Percentiles rank a stretch among this genome's conserved stretches.
phyloP scores from a whole-genome alignment of 148 eudicot genomes.

The Talinum fruticosum region DNA sequence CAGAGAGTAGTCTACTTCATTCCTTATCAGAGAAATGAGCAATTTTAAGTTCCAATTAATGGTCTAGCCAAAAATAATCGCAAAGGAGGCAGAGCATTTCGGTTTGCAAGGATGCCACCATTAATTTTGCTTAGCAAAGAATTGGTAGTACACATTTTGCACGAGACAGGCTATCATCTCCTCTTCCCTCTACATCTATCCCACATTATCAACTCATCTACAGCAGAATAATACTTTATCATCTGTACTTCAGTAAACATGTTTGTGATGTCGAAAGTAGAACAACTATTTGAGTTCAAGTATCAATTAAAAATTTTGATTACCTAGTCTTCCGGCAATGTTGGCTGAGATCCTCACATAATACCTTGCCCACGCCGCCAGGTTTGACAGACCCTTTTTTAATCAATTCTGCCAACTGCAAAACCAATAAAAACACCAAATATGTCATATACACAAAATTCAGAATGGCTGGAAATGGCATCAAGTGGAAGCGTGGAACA shows the following conservation, averaged over 20 bases:
- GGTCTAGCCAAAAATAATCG: background rate
- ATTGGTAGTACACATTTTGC: no score
- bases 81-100: background rate
- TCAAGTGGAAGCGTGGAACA: constrained; percentile 4
- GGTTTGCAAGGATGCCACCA: background rate
- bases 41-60: background rate
- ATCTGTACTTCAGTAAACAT: background rate
- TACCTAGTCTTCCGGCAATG: constrained; percentile 74
- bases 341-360: constrained; percentile 74
- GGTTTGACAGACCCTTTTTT: constrained; percentile 70
- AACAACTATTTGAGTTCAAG: background rate
- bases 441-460: background rate
- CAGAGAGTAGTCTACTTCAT: background rate
- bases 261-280: background rate
- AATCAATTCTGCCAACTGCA: constrained; percentile 78
- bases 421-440: background rate
- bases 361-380: constrained; percentile 72
- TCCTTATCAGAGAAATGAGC: background rate
- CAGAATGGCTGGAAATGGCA: background rate
- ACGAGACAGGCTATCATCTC: no score
- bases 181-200: background rate
- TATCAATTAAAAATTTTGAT: background rate
- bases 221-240: background rate
- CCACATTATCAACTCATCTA: background rate
- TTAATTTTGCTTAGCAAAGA: no score